Percentiles rank a stretch among this genome's conserved stretches.
phyloP scores from a whole-genome alignment of 352 stramenopile species.

The Vaucheria bursata region DNA sequence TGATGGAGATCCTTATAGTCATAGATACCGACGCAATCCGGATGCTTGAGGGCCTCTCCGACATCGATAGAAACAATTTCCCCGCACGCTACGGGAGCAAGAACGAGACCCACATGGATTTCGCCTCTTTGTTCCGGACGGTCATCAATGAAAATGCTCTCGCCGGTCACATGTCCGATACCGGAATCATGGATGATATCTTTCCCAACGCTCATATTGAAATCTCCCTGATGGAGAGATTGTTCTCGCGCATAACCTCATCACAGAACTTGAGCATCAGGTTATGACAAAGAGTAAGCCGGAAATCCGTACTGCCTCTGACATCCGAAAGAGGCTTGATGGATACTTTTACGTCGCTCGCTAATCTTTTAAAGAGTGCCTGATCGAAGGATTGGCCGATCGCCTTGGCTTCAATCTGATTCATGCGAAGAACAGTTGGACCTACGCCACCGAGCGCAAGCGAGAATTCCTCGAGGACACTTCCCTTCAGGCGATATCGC shows the following conservation, averaged over 20 bases:
- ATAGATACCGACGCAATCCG: neutral
- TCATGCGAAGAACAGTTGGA: neutral
- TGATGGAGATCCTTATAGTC: neutral
- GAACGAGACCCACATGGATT: neutral
- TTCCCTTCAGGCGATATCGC: neutral
- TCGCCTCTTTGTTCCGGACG: neutral
- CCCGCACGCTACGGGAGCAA: neutral
- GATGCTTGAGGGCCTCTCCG: neutral
- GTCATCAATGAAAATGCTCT: slow-evolving; percentile 4
- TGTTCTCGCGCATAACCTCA: neutral
- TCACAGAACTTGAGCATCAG: neutral
- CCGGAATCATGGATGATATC: neutral
- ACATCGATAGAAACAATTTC: neutral
- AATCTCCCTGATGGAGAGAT: neutral
- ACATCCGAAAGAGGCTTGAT: neutral
- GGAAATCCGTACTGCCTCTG: neutral
- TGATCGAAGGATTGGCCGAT: neutral
- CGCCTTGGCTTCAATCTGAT: neutral
- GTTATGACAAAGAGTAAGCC: neutral
- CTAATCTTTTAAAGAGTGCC: neutral
- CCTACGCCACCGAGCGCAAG: neutral
- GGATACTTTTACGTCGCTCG: neutral
- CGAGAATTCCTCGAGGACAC: neutral
- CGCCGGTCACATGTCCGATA: neutral
- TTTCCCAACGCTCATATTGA: neutral